Base-by-base conservation (phyloP, 805 yeast genomes). In the Monosporozyma unispora region DNA sequence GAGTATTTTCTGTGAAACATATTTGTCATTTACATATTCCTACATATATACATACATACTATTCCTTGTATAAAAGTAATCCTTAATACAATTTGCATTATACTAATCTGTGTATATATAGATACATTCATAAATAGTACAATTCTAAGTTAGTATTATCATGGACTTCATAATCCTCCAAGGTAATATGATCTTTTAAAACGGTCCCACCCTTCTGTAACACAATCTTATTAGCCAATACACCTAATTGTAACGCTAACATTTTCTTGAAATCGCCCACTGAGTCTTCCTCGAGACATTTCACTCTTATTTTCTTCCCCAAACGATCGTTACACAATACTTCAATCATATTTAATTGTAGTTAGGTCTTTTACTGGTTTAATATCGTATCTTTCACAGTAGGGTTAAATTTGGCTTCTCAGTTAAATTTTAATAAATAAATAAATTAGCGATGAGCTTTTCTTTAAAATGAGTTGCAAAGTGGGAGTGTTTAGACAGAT, bases 161-260 rank as follows among this genome's bases (percentile, higher is more conserved):
- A 61, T 89, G 96, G 18, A 91, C 81, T 64, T 91, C 99, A 62
- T 93, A 91, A 66, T 91, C 99, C n/a, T 84, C 96, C 43, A 91
- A 71, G 0, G 90, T 76, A 49, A 91, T 91, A 63, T 90, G 97
- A 60, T 91, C 93, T 62, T 93, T 93, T 64, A 79, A 81, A 0
- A 86, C 78, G 55, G 80, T 83, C 59, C 88, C 82, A 1, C 97
- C 96, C 61, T 87, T 90, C 65, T 88, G 90, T 54, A 91, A 72
- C 0, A 85, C 79, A 50, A 83, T 66, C 55, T 67, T 72, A 54
- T 80, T 80, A 18, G 79, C 70, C 18, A 79, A 70, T 1, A 82
- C 82, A 1, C 96, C 96, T 18, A 87, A 77, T 65, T 91, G 98
- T 9, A 88, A 70, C 0, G 90, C 82, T 9, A 93, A 66, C 1